Base-by-base conservation (phyloP, 1,284 basidiomycete species). In the Apiotrichum montevideense region DNA sequence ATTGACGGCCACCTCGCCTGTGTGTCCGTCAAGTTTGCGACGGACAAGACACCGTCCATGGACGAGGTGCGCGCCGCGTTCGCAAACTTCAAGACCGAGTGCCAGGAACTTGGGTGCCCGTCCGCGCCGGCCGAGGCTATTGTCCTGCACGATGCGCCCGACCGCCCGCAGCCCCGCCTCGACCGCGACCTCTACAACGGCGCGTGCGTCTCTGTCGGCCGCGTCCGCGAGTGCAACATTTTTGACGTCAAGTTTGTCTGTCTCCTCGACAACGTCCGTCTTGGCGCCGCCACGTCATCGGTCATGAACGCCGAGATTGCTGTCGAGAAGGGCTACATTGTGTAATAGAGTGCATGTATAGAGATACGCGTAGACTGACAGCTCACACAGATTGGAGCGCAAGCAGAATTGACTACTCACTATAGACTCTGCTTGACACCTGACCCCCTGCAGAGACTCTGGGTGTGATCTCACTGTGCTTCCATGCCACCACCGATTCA, bases 221-320 rank as follows among this genome's bases (percentile, higher is more conserved):
- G 96, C 53, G 86, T 99, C 10, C 81, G 96, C 56, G 85, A 91
- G 72, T 97, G 94, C 73, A 81, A 84, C 40, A 93, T 98, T 32
- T 76, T 98, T 56, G 96, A 98, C 75, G 83, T 96, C 81, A 95
- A 95, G 80, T 97, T 98, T 74, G 88, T 98, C 43, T 89, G 92
- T 46, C 80, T 99, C 57, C 84, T 87, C 61, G 96, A 98, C 77
- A 98, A 98, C 71, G 94, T 98, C 61, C 87, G 87, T 67, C 90
- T 98, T 64, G 95, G 96, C 6, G 95, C 95, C 9, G 95, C 96
- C 51, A 98, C 96, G 46, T 92, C 88, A 67, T 93, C 90, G 59
- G 90, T 99, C 73, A 95, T 98, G 74, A 98, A 98, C 74, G 96
- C 95, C 4, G 95, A 98, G 80, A 80, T 90, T 42, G 94, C 93